Conservation (phyloP, 1,284 basidiomycete genomes). For the Cerioporus squamosus region DNA sequence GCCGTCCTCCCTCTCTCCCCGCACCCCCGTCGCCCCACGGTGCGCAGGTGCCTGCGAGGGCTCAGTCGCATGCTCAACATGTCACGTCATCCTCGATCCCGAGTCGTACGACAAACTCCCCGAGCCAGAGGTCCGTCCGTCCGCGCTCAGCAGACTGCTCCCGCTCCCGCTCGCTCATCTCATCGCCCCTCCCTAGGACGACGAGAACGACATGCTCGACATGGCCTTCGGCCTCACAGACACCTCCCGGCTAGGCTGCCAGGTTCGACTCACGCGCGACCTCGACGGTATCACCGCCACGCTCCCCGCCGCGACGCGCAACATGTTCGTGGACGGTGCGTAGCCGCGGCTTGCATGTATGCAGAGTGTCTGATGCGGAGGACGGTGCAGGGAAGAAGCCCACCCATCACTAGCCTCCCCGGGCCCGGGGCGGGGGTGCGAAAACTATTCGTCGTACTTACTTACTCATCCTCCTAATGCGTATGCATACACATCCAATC, state of each 20-base stretch:
- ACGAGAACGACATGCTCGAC: conserved; percentile 99
- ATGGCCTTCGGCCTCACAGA: conserved; percentile 98
- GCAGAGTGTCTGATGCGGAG: not conserved
- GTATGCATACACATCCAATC: too few species aligned
- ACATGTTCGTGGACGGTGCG: conserved; percentile 95
- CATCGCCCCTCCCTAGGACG: conserved; percentile 56
- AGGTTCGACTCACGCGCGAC: conserved; percentile 84
- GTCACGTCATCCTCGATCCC: conserved; percentile 89
- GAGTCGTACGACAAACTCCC: conserved; percentile 86
- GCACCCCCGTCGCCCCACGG: not conserved
- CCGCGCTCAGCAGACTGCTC: not conserved
- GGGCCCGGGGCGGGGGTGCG: too few species aligned
- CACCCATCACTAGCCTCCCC: conserved; percentile 44
- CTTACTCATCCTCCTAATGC: too few species aligned
- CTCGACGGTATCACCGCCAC: conserved; percentile 88
- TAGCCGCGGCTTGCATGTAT: conserved; percentile 8
- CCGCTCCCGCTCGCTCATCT: not conserved
- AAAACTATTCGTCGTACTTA: too few species aligned
- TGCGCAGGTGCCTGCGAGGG: conserved; percentile 91
- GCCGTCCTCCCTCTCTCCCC: too few species aligned
- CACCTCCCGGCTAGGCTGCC: conserved; percentile 83
- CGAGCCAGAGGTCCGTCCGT: conserved; percentile 67
- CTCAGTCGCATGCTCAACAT: conserved; percentile 97
- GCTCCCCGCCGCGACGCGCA: conserved; percentile 91
- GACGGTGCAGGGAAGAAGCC: conserved; percentile 46